Evolutionary conservation across 129 eudicot genomes (phyloP).

Genomic region (Tagetes erecta): DNA sequence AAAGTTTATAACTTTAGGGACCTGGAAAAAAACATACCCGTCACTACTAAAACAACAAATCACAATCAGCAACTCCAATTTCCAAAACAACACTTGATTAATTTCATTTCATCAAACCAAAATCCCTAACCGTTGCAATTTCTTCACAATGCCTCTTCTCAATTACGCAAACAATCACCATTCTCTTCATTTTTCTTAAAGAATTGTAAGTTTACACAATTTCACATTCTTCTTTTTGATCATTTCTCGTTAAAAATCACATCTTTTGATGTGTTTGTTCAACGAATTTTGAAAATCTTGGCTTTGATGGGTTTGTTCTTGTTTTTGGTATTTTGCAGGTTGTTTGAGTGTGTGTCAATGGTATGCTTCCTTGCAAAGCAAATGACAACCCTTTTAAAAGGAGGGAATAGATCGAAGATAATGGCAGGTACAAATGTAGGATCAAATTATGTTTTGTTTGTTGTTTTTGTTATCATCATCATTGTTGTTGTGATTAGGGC

Average conservation of each 20-base stretch:
- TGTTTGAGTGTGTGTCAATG: conserved; percentile 42
- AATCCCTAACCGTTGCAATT: conserved; percentile 28
- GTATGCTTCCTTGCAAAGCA: conserved; percentile 59
- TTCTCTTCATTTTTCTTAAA: conserved; percentile 16
- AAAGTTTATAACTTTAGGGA: conserved; percentile 23
- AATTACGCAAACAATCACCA: conserved; percentile 17
- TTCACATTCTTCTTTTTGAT: conserved; percentile 16
- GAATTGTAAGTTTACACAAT: conserved; percentile 20
- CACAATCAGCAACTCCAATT: conserved; percentile 32
- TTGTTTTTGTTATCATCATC: not conserved
- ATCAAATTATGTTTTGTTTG: not conserved
- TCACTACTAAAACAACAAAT: conserved; percentile 31
- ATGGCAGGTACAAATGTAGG: conserved; percentile 46
- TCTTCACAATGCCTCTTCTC: conserved; percentile 11
- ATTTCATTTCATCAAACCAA: conserved; percentile 26
- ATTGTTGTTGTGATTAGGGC: not conserved
- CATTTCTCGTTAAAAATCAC: conserved; percentile 19
- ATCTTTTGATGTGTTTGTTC: not conserved
- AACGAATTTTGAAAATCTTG: not conserved
- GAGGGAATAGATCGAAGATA: conserved; percentile 45
- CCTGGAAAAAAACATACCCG: conserved; percentile 28
- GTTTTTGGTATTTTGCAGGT: conserved; percentile 30
- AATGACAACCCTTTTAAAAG: conserved; percentile 61
- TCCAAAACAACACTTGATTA: conserved; percentile 10
- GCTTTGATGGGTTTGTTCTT: not conserved